phyloP scores from a whole-genome alignment of 495 filamentous ascomycete species.

The Penicillium nucicola region DNA sequence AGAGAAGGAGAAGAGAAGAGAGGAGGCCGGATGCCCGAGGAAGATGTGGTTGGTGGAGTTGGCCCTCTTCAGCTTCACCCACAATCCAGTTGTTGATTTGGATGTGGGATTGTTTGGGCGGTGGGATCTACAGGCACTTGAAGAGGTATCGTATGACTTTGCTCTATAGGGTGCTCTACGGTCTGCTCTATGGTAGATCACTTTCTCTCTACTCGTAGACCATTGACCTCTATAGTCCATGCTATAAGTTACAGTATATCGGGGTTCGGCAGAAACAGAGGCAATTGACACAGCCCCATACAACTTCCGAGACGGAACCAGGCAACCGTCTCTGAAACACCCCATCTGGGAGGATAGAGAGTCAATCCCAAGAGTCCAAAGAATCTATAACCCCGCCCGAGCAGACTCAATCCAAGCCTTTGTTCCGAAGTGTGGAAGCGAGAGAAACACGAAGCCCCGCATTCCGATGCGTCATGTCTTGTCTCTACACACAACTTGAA shows the following conservation, averaged over 20 bases:
- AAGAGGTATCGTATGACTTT: not conserved
- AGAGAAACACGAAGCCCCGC: slow-evolving; percentile 26
- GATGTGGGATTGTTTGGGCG: not conserved
- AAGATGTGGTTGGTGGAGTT: slow-evolving; percentile 26
- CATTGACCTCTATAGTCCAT: no score
- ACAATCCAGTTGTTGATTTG: slow-evolving; percentile 20
- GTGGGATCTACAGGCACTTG: no score
- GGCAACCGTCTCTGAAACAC: no score
- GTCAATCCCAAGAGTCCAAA: no score
- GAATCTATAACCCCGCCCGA: no score
- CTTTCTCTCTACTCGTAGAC: not conserved
- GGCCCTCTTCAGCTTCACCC: slow-evolving; percentile 22
- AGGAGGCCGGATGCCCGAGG: slow-evolving; percentile 25
- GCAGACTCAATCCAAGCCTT: not conserved
- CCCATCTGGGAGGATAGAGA: no score
- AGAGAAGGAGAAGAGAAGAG: slow-evolving; percentile 22
- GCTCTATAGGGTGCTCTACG: no score
- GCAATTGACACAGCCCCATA: no score
- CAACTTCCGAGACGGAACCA: no score
- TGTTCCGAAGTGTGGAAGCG: slow-evolving; percentile 7
- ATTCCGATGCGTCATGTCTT: slow-evolving; percentile 12
- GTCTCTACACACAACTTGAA: not conserved
- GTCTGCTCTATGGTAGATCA: no score
- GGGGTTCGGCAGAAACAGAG: no score
- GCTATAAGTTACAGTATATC: no score